These are phyloP conservation scores for Monosporozyma aerobia DNA, from an alignment of 805 yeast species.

Conservation along the genomic window DNA sequence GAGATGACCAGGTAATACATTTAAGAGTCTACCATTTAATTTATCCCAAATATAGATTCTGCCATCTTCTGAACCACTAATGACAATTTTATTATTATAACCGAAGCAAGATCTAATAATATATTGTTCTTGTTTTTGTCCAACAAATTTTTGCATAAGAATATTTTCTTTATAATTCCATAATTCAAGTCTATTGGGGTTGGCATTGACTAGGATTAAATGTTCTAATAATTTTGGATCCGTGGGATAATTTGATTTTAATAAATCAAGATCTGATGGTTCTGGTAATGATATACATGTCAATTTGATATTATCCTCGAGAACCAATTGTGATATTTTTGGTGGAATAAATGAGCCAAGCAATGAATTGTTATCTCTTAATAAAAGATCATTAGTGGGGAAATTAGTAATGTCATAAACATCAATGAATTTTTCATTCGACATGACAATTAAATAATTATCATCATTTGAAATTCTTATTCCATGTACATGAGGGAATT, in stretches of 20 bases:
- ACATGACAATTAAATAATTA: constrained; percentile 50
- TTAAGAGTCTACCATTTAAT: constrained; percentile 55
- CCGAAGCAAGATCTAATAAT: constrained; percentile 76
- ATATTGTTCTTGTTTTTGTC: constrained; percentile 61
- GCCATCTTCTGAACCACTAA: constrained; percentile 83
- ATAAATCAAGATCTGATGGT: neutral
- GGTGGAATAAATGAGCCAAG: constrained; percentile 19
- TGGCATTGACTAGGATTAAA: constrained; percentile 51
- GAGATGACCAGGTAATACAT: constrained; percentile 26
- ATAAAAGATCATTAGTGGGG: constrained; percentile 14
- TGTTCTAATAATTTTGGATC: neutral
- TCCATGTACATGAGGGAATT: constrained; percentile 49
- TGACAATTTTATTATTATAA: constrained; percentile 53
- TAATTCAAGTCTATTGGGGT: constrained; percentile 68
- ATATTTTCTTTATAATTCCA: constrained; percentile 63
- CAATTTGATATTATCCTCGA: constrained; percentile 41
- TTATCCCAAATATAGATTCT: constrained; percentile 71
- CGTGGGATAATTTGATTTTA: constrained; percentile 3
- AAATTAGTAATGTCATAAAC: constrained; percentile 42
- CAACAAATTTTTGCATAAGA: constrained; percentile 54
- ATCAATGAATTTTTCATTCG: constrained; percentile 51
- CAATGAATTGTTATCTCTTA: neutral
- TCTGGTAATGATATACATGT: constrained; percentile 55
- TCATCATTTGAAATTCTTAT: constrained; percentile 60
- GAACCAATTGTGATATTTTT: constrained; percentile 36